These are phyloP conservation scores for Musa troglodytarum DNA, from an alignment of 176 grass and related monocot species.

Conservation along the genomic window DNA sequence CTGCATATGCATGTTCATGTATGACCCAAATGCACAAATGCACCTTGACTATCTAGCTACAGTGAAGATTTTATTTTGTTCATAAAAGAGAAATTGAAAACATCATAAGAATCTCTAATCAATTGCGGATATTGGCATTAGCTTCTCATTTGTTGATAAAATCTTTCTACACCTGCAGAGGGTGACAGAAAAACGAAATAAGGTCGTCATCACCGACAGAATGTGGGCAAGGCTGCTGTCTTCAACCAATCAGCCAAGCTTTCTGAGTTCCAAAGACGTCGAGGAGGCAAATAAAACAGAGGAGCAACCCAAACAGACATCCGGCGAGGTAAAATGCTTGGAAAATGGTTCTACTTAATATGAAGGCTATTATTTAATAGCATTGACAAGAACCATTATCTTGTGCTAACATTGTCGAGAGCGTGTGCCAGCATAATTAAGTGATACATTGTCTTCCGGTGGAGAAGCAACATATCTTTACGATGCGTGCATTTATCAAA, in stretches of 20 bases:
- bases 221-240: conserved; percentile 19
- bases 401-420: not conserved
- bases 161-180: not conserved
- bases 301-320: not conserved
- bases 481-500: not conserved
- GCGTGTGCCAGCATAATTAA: not conserved
- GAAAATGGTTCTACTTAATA: not conserved
- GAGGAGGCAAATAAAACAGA: not conserved
- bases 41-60: no score
- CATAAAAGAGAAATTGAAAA: no score
- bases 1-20: no score
- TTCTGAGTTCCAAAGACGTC: conserved; percentile 1
- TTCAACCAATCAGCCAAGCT: conserved; percentile 14
- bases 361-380: not conserved
- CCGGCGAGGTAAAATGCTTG: not conserved
- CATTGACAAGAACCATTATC: not conserved
- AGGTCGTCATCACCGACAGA: conserved; percentile 15
- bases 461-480: not conserved
- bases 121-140: not conserved
- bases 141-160: not conserved
- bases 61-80: no score
- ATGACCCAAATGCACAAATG: no score
- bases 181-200: conserved; percentile 12
- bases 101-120: no score
- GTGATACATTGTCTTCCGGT: not conserved